Percentiles rank a stretch among this genome's conserved stretches.
Conservation (phyloP, 768 basidiomycete species). For the Suillus tomentosus region DNA sequence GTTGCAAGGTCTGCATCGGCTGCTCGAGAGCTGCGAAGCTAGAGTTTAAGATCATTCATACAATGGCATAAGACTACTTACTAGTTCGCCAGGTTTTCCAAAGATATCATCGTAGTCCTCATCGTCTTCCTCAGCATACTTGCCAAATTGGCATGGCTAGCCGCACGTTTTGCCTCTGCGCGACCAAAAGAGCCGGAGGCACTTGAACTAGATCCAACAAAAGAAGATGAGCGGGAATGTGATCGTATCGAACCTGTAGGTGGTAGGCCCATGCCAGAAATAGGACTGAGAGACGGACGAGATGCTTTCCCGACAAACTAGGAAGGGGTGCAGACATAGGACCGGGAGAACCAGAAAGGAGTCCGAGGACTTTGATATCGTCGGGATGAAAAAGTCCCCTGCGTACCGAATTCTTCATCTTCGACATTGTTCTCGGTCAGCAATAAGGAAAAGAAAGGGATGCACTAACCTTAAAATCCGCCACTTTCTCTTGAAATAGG, state of each 20-base stretch:
- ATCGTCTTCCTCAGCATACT: constrained; percentile 86
- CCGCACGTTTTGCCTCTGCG: constrained; percentile 57
- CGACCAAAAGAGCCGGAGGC: constrained; percentile 61
- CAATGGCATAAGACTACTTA: constrained; percentile 39
- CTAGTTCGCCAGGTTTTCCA: constrained; percentile 69
- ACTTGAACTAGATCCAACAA: constrained; percentile 43
- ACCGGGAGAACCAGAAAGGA: constrained; percentile 49
- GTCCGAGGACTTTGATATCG: constrained; percentile 80
- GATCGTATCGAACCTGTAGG: constrained; percentile 35
- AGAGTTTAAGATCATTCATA: constrained; percentile 9
- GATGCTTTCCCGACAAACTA: constrained; percentile 51
- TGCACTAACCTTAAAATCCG: constrained; percentile 71
- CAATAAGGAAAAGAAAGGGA: neutral
- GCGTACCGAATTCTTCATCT: constrained; percentile 73
- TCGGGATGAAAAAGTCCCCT: constrained; percentile 86
- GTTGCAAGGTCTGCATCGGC: constrained; percentile 72
- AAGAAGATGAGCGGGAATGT: constrained; percentile 64
- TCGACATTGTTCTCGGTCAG: neutral
- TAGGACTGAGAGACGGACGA: constrained; percentile 53
- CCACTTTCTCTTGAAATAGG: constrained; percentile 73
- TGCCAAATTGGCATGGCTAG: constrained; percentile 67
- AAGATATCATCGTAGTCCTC: constrained; percentile 97
- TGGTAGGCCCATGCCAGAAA: constrained; percentile 28
- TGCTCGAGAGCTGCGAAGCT: constrained; percentile 52
- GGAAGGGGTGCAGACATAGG: constrained; percentile 73